Evolutionary conservation across 768 basidiomycete genomes (phyloP).

Genomic region (Tylopilus plumbeoviolaceoides): DNA sequence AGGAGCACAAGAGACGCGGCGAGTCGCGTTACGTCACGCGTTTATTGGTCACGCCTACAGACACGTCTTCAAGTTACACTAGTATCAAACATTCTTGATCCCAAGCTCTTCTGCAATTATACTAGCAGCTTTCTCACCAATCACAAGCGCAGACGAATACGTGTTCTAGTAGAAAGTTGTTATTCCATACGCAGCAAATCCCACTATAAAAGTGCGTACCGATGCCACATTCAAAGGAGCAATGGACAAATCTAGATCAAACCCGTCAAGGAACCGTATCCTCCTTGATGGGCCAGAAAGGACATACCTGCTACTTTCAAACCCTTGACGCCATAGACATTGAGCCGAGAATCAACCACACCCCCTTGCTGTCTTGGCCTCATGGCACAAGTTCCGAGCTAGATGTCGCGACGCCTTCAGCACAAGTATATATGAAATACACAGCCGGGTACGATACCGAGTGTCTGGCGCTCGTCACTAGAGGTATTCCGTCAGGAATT

Average conservation of each 20-base stretch:
- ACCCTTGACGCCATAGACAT: constrained; percentile 56
- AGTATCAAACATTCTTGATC: constrained; percentile 12
- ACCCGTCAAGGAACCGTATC: neutral
- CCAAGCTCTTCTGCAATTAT: constrained; percentile 22
- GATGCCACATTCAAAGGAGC: constrained; percentile 36
- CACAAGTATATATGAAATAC: neutral
- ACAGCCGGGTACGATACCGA: constrained; percentile 19
- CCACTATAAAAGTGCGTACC: constrained; percentile 11
- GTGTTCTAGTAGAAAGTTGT: constrained; percentile 13
- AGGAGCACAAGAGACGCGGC: too few relatives aligned
- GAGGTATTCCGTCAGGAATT: neutral
- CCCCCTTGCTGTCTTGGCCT: constrained; percentile 53
- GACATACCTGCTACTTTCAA: constrained; percentile 55
- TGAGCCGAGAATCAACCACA: constrained; percentile 58
- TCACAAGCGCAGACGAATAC: constrained; percentile 22
- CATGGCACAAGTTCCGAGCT: constrained; percentile 70
- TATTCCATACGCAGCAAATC: neutral
- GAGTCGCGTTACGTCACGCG: constrained; percentile 34
- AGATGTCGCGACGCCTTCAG: neutral
- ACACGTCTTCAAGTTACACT: too few relatives aligned
- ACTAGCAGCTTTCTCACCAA: constrained; percentile 25
- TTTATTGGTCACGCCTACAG: constrained; percentile 18
- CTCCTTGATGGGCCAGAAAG: neutral
- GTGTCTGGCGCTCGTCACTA: constrained; percentile 32
- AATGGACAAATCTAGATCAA: constrained; percentile 35